Evolutionary conservation across 495 filamentous ascomycete species (phyloP), one percentile per base, ranked within the genome.

Genomic region (Gamarada debralockiae): DNA sequence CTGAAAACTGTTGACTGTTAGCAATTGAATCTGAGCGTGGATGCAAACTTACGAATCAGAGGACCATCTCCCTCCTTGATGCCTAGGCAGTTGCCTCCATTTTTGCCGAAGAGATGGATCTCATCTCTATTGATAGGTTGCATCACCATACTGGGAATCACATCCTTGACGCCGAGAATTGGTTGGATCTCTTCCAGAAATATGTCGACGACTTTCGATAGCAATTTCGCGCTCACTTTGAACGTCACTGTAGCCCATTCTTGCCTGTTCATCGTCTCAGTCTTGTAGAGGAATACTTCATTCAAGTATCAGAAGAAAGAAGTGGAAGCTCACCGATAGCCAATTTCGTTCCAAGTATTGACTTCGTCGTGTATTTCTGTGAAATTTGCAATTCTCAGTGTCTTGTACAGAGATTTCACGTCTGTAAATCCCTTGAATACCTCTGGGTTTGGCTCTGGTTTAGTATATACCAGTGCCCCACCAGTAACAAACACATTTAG

Each of bases 51-150:
- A 39, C 37, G 14, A 20, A 39, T 3, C 6, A 39, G n/a, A 4
- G 37, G 37, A 15, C 37, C 37, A 14, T 39, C 37, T 4, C 18
- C 37, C 4, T 39, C 18, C 6, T 39, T 15, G 14, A 39, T 39
- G 6, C 37, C 37, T 6, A 39, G 37, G 37, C 14, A n/a, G 18
- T 39, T 39, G 2, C 74, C 76, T 2, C 74, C 76, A 37, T 62
- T 63, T 39, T 70, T 69, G 14, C 53, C 41, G 64, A 76, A 75
- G 3, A 71, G 65, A 3, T 63, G 50, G 14, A 73, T 66, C 29
- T 68, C 66, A 5, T 64, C 55, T 15, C 58, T 56, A 5, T 69
- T 72, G 40, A 80, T 67, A 12, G 61, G 64, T 47, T 80, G 74
- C 41, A 70, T 65, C 37, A 70, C 56, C 0, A 74, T 44, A 0